Evolutionary conservation across 371 early-diverging fungal genomes (phyloP).

Genomic region (Circinella umbellata): DNA sequence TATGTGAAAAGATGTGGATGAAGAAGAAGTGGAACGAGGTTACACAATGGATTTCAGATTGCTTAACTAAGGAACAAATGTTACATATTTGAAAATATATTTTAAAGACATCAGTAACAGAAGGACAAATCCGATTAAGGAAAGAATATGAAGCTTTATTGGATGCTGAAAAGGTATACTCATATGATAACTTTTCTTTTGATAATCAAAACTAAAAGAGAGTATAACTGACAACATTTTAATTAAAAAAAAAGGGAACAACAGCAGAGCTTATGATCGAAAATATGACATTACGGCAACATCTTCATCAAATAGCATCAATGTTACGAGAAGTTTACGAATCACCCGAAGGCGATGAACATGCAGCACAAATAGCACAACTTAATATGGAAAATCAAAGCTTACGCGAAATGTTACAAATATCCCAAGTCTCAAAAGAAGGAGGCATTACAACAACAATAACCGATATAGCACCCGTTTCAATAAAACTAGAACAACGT

Average conservation of each 20-base stretch:
- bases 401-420: conserved; percentile 28
- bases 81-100: too few species aligned
- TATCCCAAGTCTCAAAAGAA: conserved; percentile 18
- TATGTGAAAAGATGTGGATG: background rate
- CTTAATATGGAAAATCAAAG: conserved; percentile 37
- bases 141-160: conserved; percentile 49
- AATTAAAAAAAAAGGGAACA: conserved; percentile 25
- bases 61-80: too few species aligned
- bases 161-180: conserved; percentile 50
- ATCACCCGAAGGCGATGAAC: conserved; percentile 19
- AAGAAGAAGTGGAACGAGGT: too few species aligned
- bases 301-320: conserved; percentile 31
- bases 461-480: background rate
- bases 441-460: background rate
- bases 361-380: conserved; percentile 30
- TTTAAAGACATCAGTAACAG: conserved; percentile 30
- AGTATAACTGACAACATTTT: background rate
- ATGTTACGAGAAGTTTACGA: conserved; percentile 29
- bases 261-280: conserved; percentile 47
- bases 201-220: background rate
- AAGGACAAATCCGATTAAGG: conserved; percentile 40
- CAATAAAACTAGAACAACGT: background rate
- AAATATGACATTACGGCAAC: conserved; percentile 42
- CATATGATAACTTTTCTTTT: background rate
- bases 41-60: too few species aligned